These are phyloP conservation scores for Mycena amicta DNA, from an alignment of 768 basidiomycete species.

Conservation along the genomic window DNA sequence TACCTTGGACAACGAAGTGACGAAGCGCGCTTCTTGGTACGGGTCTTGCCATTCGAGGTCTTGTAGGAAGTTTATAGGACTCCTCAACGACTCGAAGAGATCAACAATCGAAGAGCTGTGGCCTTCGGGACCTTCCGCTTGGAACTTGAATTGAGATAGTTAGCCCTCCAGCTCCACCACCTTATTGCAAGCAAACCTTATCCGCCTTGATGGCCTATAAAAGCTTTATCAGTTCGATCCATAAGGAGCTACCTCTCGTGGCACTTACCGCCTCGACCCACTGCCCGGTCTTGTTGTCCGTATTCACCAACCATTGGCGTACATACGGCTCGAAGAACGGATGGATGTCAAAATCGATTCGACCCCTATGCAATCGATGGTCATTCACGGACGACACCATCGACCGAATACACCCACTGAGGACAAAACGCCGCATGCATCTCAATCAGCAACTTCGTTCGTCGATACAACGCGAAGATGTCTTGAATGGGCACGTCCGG, in stretches of 20 bases:
- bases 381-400: neutral
- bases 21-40: constrained; percentile 87
- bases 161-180: neutral
- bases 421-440: constrained; percentile 85
- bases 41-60: constrained; percentile 92
- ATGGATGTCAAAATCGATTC: constrained; percentile 67
- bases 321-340: constrained; percentile 89
- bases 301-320: constrained; percentile 84
- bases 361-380: constrained; percentile 42
- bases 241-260: too few relatives aligned
- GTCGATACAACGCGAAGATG: constrained; percentile 83
- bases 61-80: constrained; percentile 85
- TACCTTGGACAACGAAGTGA: constrained; percentile 89
- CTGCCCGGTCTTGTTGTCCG: constrained; percentile 84
- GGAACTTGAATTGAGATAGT: constrained; percentile 50
- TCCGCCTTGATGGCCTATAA: constrained; percentile 79
- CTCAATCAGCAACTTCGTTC: constrained; percentile 70
- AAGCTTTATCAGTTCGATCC: too few relatives aligned
- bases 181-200: constrained; percentile 49
- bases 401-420: constrained; percentile 52
- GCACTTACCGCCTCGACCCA: constrained; percentile 89
- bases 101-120: constrained; percentile 98
- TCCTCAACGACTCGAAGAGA: constrained; percentile 90
- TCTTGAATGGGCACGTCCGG: constrained; percentile 90
- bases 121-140: constrained; percentile 76